Base-by-base conservation (phyloP, 164 flowering plant species). In the Sextonia rubra region DNA sequence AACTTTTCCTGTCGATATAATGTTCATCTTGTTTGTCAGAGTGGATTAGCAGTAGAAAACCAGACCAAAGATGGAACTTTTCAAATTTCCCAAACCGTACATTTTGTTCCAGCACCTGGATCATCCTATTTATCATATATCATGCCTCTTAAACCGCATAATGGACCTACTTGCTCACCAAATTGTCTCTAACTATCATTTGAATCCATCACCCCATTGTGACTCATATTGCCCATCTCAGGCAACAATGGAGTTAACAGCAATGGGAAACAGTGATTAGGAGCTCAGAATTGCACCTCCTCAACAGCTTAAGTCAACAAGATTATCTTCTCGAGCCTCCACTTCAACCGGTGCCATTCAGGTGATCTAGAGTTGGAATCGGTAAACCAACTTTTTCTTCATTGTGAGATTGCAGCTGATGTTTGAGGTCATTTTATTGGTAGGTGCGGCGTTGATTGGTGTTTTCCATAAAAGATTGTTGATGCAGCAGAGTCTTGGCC, bases 271-370 rank as follows among this genome's bases (percentile, higher is more conserved):
- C 64, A 32, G 58, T 58, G 71, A 73, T 58, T 29, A 66, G 70
- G 75, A 67, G 70, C 69, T 73, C 62, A 66, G 65, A 17, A 66
- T 58, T 37, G 65, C 65, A 5, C 70, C 65, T 1, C 65, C 70
- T 55, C 70, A 23, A 30, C 32, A 55, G 2, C 71, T 52, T 23
- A 32, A 60, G 37, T 20, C 32, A 12, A 29, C 48, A 52, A 48
- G 67, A 12, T 58, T 73, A 18, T 56, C 70, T 2, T 66, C 75
- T 55, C 52, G 32, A 52, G 3, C 49, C 47, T 23, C 64, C 52
- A 66, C 58, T 60, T 15, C 15, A 8, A 29, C 29, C 22, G 75
- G 64, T n/a, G 64, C 70, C 20, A 73, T 73, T 37, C 23, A 56
- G 17, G 75, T 73, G 30, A 63, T 61, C 30, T 71, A 32, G 18